phyloP scores from a whole-genome alignment of 805 yeast genomes.

The Maudiozyma serrabonitensis region DNA sequence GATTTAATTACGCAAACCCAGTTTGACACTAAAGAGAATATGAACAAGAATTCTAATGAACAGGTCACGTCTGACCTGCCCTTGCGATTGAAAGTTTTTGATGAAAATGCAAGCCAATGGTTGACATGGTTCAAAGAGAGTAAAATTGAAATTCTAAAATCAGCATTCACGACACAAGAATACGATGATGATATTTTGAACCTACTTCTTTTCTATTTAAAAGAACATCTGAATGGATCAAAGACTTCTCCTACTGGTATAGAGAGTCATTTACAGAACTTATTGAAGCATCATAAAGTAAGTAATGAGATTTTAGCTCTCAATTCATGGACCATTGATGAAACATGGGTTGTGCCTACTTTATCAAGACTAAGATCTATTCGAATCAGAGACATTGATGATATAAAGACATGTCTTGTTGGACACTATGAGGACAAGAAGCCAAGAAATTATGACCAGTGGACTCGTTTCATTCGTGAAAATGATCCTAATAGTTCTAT shows the following conservation, averaged over 20 bases:
- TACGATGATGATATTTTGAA: slow-evolving; percentile 15
- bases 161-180: slow-evolving; percentile 8
- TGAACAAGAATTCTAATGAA: neutral
- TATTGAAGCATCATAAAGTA: slow-evolving; percentile 9
- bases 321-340: slow-evolving; percentile 14
- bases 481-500: slow-evolving; percentile 21
- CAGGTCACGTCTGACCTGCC: neutral
- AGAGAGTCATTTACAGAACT: slow-evolving; percentile 9
- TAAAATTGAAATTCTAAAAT: slow-evolving; percentile 1
- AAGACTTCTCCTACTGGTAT: slow-evolving; percentile 8
- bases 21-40: neutral
- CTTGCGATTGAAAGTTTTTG: neutral
- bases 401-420: slow-evolving; percentile 11
- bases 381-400: slow-evolving; percentile 11
- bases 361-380: slow-evolving; percentile 6
- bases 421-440: slow-evolving; percentile 4
- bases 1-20: neutral
- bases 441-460: slow-evolving; percentile 21
- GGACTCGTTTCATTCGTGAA: slow-evolving; percentile 20
- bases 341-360: slow-evolving; percentile 15
- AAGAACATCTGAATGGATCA: slow-evolving; percentile 8
- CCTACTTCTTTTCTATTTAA: slow-evolving; percentile 14
- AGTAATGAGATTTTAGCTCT: slow-evolving; percentile 1
- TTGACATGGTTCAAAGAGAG: slow-evolving; percentile 12
- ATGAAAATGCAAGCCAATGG: slow-evolving; percentile 4